Evolutionary conservation across 2,329 filamentous ascomycete genomes (phyloP).

Genomic region (Metarhizium album): DNA sequence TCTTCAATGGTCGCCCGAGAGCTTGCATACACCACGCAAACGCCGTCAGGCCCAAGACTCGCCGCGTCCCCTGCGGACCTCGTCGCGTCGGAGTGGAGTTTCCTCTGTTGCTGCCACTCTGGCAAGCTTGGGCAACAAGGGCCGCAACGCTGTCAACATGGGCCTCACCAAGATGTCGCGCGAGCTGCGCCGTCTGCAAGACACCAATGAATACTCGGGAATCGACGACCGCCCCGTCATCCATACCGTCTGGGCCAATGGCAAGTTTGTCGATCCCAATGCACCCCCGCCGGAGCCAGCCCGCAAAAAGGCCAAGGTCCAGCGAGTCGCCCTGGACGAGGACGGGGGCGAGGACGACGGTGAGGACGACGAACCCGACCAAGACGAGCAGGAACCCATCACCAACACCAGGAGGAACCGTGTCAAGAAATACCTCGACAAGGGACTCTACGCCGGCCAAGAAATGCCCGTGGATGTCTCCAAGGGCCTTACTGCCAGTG

Average conservation of each 20-base stretch:
- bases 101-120: slow-evolving; percentile 36
- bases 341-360: slow-evolving; percentile 13
- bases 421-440: slow-evolving; percentile 66
- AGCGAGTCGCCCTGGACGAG: slow-evolving; percentile 12
- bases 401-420: slow-evolving; percentile 31
- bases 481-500: slow-evolving; percentile 36
- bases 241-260: slow-evolving; percentile 54
- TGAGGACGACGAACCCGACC: slow-evolving; percentile 27
- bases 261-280: slow-evolving; percentile 45
- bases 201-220: slow-evolving; percentile 51
- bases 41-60: slow-evolving; percentile 21
- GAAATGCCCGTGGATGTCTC: slow-evolving; percentile 37
- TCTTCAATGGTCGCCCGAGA: slow-evolving; percentile 31
- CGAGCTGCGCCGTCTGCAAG: slow-evolving; percentile 48
- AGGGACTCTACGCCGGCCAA: slow-evolving; percentile 84
- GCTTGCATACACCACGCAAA: slow-evolving; percentile 23
- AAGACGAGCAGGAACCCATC: slow-evolving; percentile 28
- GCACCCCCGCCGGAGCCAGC: slow-evolving; percentile 27
- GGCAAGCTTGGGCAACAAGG: slow-evolving; percentile 49
- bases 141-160: slow-evolving; percentile 42
- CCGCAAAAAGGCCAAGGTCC: slow-evolving; percentile 23
- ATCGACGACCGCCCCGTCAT: slow-evolving; percentile 48
- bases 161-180: slow-evolving; percentile 37
- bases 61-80: slow-evolving; percentile 26
- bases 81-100: slow-evolving; percentile 27